phyloP scores from a whole-genome alignment of 1,139 yeast species.

The Citeromyces siamensis region DNA sequence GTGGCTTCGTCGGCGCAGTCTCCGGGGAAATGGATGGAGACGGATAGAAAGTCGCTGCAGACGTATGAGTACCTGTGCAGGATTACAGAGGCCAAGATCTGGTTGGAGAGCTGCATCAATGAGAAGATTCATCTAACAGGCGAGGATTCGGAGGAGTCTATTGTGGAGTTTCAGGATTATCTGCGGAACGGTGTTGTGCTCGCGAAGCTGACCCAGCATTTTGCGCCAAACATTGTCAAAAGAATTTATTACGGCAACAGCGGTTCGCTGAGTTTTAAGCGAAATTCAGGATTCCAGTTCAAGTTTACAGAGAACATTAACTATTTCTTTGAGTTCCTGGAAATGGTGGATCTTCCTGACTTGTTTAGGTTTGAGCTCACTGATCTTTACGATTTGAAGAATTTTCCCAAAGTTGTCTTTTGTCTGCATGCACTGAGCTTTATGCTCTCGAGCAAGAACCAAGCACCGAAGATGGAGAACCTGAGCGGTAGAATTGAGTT shows the following conservation, averaged over 20 bases:
- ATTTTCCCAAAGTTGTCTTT: slow-evolving; percentile 88
- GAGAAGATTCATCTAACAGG: too few species aligned
- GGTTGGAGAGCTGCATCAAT: slow-evolving; percentile 52
- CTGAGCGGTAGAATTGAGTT: slow-evolving; percentile 55
- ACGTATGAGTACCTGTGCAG: slow-evolving; percentile 78
- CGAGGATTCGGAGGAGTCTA: slow-evolving; percentile 42
- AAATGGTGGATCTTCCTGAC: slow-evolving; percentile 68
- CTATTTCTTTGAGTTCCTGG: slow-evolving; percentile 64
- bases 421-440: slow-evolving; percentile 85
- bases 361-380: slow-evolving; percentile 83
- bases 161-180: slow-evolving; percentile 35
- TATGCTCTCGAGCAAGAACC: slow-evolving; percentile 40
- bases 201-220: slow-evolving; percentile 65
- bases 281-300: too few species aligned
- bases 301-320: slow-evolving; percentile 91
- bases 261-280: slow-evolving; percentile 36
- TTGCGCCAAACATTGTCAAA: slow-evolving; percentile 55
- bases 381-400: slow-evolving; percentile 85
- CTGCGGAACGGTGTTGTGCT: slow-evolving; percentile 76
- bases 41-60: slow-evolving; percentile 14
- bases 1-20: slow-evolving; percentile 17
- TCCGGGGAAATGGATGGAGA: too few species aligned
- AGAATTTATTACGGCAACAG: slow-evolving; percentile 33
- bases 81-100: slow-evolving; percentile 70
- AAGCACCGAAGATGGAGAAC: slow-evolving; percentile 51